Evolutionary conservation across 495 filamentous ascomycete species (phyloP), one percentile per base, ranked within the genome.

Genomic region (Penicillium lividum): DNA sequence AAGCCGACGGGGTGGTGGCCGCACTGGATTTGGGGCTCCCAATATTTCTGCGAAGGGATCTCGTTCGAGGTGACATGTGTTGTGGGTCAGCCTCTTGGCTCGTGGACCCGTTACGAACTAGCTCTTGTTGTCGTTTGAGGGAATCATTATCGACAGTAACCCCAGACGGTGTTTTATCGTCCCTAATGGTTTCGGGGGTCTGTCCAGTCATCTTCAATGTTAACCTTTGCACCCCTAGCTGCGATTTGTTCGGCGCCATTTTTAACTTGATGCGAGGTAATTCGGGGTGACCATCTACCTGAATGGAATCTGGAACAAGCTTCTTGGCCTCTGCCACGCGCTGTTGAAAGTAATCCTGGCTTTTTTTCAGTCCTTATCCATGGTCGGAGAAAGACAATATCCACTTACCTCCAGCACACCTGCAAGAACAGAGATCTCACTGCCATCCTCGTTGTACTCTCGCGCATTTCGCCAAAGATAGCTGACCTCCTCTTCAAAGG

Each of bases 381-480:
- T 36, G 13, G 2, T 49, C 7, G 7, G 3, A 29, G 15, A 48
- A 48, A 3, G 46, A 53, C 22, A 22, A 1, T 22, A 2, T 22
- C 22, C 22, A 22, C 81, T 52, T 76, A 90, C 91, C 82, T 95
- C 84, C 11, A 97, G 80, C 33, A 90, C 81, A 18, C 83, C 83
- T 18, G 90, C 90, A 54, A 92, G 77, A 18, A 79, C 74, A 51
- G 81, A 87, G 40, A 96, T 89, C 15, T 87, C 85, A 63, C 92
- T 96, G 3, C 82, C 89, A 63, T 95, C 92, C 64, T 95, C 92
- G 62, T 97, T 97, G 72, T 92, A 97, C 30, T 85, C 82, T 50
- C 86, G 84, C 5, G 92, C 93, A 73, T 97, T 97, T 38, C 80
- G 82, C 89, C 91, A 95, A 30, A 96, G 87, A 53, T 87, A 82